Evolutionary conservation across 2,329 filamentous ascomycete species (phyloP), one percentile per base, ranked within the genome.

Genomic region (Colletotrichum scovillei): DNA sequence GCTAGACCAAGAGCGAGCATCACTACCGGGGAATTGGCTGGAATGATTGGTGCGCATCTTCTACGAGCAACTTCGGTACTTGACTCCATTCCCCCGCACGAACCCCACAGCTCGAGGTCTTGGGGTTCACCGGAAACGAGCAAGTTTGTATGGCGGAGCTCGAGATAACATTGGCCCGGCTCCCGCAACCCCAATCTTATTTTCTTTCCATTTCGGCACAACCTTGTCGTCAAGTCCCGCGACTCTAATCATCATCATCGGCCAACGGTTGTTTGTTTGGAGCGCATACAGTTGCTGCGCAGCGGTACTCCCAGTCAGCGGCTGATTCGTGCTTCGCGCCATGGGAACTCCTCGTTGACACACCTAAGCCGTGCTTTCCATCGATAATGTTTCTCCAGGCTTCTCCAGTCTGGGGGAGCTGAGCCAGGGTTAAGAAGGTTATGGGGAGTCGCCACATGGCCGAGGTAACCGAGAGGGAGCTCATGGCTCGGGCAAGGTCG

Each of bases 81-180:
- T 57, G 60, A 65, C 60, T 60, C 60, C 60, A 49, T 70, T 53
- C 38, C 71, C 71, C 71, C 71, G 67, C 67, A 66, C 60, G 8
- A 62, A 60, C 60, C 56, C 71, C 60, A 65, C 67, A 65, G 24
- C 24, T 19, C 8, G 19, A 24, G 24, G 26, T 56, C 35, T 62
- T 65, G 46, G 70, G 55, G 65, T 56, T 68, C 24, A 28, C 32
- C 53, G 42, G 32, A 59, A 46, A 49, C 30, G 58, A 59, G 42
- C 14, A 16, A 56, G 57, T 32, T 11, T 42, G 55, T 38, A 53
- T 32, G 14, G 53, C 38, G 35, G 38, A 46, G 24, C 67, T 69
- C 70, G 70, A 73, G 62, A 62, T n/a, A 70, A 66, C 60, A 73
- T 73, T 73, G 67, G 35, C 56, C 67, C 67, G 71, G 71, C 49